Evolutionary conservation across 441 rosid genomes (phyloP), one percentile per base, ranked within the genome.

Genomic region (Raphanus hybrid): DNA sequence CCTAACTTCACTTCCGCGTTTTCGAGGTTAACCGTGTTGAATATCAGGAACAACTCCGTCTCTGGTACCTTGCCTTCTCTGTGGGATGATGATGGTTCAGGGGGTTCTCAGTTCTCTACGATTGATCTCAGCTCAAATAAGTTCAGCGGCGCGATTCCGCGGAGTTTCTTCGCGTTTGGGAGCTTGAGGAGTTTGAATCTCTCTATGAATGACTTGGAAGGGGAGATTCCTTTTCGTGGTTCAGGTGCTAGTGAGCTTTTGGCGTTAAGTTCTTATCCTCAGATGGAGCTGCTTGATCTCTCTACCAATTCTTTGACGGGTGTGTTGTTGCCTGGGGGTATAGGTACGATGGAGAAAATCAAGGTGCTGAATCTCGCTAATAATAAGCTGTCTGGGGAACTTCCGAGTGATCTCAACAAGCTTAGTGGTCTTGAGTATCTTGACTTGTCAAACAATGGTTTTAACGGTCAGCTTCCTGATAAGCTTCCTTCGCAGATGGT

Each of bases 251-350:
- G 86, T 70, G 94, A 87, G 79, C 84, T 92, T 43, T 69, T 90
- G 75, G 77, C 79, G 66, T 43, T 87, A 77, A 82, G 83, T 68
- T 69, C 85, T 74, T 73, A 70, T 79, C 87, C 90, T 34, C 85
- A 29, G 48, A 79, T 92, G 90, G 94, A 91, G 82, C 90, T 80
- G 76, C 96, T 95, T 81, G 98, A 95, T 85, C 98, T 95, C 76
- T 95, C 98, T 5, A 37, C 85, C 67, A 95, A 95, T 84, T 86
- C 85, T 71, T 85, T 95, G 71, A 75, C 82, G 16, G 97, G 94
- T 74, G 64, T 66, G 71, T 80, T 95, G 83, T 23, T 2, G 2
- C 89, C 96, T 63, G 81, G 88, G 8, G 91, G 85, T 61, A 84
- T 92, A 37, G 91, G 98, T 71, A 82, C 88, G 65, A 58, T 90